Evolutionary conservation across 768 basidiomycete genomes (phyloP), one percentile per base, ranked within the genome.

Genomic region (Coprinellus aureogranulatus): DNA sequence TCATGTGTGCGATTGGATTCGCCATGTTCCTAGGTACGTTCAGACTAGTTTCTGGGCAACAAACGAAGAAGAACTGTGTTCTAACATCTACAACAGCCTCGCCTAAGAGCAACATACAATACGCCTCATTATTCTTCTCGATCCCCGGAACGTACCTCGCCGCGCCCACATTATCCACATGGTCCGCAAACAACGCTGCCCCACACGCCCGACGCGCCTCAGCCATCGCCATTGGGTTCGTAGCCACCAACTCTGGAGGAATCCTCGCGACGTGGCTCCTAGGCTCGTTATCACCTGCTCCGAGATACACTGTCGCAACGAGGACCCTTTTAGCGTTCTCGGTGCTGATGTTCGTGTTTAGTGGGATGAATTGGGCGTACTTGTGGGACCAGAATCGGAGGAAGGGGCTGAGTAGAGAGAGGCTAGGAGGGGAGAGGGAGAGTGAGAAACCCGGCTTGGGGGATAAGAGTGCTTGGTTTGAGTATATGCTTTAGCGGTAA

Each of bases 191-290:
- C 69, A 87, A 87, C 70, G 74, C 81, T 6, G 72, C 80, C 5
- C 86, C 85, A 0, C 75, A 84, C 59, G 68, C 76, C 42, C 74
- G 83, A 27, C 79, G 86, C 18, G 86, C 84, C 1, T 84, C 85
- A 0, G 73, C 80, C 31, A 75, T 86, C 52, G 85, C 84, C 18
- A 75, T 85, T 23, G 77, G 77, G 1, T 81, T 84, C 60, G 81
- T 82, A 61, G 75, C 81, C 75, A 81, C 81, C 23, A 86, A 86
- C 63, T 71, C 76, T 0, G 84, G 84, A 10, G 84, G 83, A 1
- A 85, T 87, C 47, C 78, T 86, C 31, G 75, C 79, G 0, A 86
- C 83, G 0, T 86, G 84, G 84, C 75, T 85, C 9, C 66, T 85
- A 28, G 84, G 83, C 11, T 62, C 72, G 3, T 65, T 85, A 14